A percentile compares a stretch with the other conserved stretches of the same genome.
Conservation (phyloP, 768 basidiomycete genomes). For the Phylloporus sp. region DNA sequence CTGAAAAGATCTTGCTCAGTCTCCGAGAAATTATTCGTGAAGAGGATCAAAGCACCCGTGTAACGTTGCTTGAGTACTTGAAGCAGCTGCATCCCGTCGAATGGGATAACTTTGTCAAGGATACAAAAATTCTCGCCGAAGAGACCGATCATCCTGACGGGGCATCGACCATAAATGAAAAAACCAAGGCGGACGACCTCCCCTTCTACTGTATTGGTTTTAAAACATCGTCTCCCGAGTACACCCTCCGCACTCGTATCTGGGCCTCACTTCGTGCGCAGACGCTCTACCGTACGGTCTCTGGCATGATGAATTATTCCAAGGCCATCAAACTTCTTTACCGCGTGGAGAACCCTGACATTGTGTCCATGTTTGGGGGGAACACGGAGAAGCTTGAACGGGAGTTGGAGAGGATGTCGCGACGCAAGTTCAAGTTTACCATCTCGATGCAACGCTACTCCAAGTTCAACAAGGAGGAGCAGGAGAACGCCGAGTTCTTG, state of each 20-base stretch:
- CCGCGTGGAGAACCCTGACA: conserved; percentile 97
- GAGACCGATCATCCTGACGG: conserved; percentile 67
- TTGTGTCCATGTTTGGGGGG: conserved; percentile 93
- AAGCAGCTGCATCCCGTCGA: conserved; percentile 98
- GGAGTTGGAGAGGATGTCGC: conserved; percentile 94
- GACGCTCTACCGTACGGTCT: conserved; percentile 97
- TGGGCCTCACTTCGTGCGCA: conserved; percentile 99
- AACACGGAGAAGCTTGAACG: conserved; percentile 95
- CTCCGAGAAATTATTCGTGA: conserved; percentile 98
- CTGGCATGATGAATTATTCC: conserved; percentile 99
- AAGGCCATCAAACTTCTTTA: conserved; percentile 99
- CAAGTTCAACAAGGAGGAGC: conserved; percentile 99
- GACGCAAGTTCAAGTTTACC: conserved; percentile 97
- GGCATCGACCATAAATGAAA: conserved; percentile 60
- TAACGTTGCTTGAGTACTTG: conserved; percentile 94
- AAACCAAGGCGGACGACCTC: conserved; percentile 84
- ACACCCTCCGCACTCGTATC: conserved; percentile 96
- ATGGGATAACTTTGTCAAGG: conserved; percentile 99
- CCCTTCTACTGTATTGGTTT: conserved; percentile 99
- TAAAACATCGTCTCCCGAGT: conserved; percentile 98
- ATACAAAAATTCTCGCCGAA: conserved; percentile 97
- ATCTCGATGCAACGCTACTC: conserved; percentile 99
- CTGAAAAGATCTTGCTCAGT: conserved; percentile 96
- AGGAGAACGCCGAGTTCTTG: conserved; percentile 97
- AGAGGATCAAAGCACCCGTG: conserved; percentile 94